phyloP scores from a whole-genome alignment of 2,329 filamentous ascomycete genomes.

The Cladophialophora exuberans region DNA sequence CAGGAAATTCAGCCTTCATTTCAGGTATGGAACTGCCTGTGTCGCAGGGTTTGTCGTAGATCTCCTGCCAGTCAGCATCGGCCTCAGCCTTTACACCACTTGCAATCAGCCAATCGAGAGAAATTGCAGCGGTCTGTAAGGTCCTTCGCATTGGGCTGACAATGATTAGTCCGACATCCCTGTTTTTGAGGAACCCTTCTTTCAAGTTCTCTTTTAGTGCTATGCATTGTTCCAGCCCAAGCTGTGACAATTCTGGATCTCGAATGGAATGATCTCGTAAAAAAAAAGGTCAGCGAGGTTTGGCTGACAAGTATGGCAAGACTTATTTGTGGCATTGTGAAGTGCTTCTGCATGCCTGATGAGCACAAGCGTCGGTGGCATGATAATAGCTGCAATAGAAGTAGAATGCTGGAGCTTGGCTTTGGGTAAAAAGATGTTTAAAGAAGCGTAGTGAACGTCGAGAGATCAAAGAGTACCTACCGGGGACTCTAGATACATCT shows the following conservation, averaged over 20 bases:
- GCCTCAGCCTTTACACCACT: not conserved
- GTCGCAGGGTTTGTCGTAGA: conserved; percentile 2
- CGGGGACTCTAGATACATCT: too few relatives aligned
- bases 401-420: not conserved
- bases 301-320: too few relatives aligned
- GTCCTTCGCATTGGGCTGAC: conserved; percentile 1
- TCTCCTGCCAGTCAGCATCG: conserved; percentile 2
- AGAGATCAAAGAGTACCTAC: not conserved
- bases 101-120: conserved; percentile 2
- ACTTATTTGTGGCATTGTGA: not conserved
- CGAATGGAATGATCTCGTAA: not conserved
- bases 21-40: not conserved
- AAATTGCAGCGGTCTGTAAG: not conserved
- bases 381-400: not conserved
- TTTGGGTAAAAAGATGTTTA: not conserved
- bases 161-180: not conserved
- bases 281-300: too few relatives aligned
- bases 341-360: conserved; percentile 2
- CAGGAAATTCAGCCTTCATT: not conserved
- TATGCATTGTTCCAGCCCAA: not conserved
- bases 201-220: not conserved
- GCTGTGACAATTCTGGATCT: conserved; percentile 1
- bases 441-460: not conserved
- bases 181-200: not conserved
- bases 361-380: not conserved